Base-by-base conservation (phyloP, 257 asterid species). In the Nicotiana knightiana region DNA sequence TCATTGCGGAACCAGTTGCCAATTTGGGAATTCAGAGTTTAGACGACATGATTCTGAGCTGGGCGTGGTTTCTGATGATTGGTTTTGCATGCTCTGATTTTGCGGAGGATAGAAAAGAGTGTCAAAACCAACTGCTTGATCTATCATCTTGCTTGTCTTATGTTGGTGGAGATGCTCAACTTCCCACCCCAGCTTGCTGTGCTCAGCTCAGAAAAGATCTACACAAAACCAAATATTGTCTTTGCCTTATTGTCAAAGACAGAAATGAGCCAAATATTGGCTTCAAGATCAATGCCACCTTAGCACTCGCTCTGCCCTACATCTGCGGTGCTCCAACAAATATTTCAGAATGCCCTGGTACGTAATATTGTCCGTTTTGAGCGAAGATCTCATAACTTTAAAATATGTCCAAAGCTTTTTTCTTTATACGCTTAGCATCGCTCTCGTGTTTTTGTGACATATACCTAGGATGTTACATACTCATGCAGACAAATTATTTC, bases 221-320 rank as follows among this genome's bases (percentile, higher is more conserved):
- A 2, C 35, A 39, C 57, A 82, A 83, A 43, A 88, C 86, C 81
- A 82, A 62, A 6, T 81, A 54, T 4, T 91, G 94, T 37, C 83
- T 91, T 12, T 87, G 92, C 82, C 67, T 87, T 71, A 85, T 88
- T 4, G 81, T 91, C 10, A 85, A 71, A 46, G 93, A 87, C 66
- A 86, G 90, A 15, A 82, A 90, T 37, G 91, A 90, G 2, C 91
- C 86, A 1, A 81, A 75, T 9, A 83, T 88, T 2, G 92, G 90
- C 3, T 85, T 85, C 65, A 89, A 87, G 37, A 76, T 90, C 76
- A 91, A 91, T 18, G 89, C 87, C 4, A 89, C 93, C 1, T 91
- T 84, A 26, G 92, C 93, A 32, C 32, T 89, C 26, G 39, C 81
- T 33, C 89, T 88, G 18, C 85, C 87, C 59, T 70, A 83, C 61